Percentiles rank a stretch among this genome's conserved stretches.
Conservation (phyloP, 2,329 filamentous ascomycete species). For the Fusarium globosum region DNA sequence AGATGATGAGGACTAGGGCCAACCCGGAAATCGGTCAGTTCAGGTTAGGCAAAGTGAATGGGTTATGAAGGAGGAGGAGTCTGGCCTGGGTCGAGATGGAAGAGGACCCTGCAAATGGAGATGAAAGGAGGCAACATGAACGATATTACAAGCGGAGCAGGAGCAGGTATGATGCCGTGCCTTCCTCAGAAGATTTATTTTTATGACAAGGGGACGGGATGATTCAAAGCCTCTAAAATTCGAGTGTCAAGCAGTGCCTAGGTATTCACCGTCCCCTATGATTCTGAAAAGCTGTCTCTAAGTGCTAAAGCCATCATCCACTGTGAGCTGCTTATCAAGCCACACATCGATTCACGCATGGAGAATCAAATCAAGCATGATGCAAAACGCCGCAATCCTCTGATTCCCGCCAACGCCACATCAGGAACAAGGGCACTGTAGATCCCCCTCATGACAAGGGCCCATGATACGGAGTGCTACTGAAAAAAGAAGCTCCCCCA, state of each 20-base stretch:
- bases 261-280: background rate
- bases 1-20: slow-evolving; percentile 1
- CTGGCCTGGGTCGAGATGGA: slow-evolving; percentile 11
- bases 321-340: slow-evolving; percentile 14
- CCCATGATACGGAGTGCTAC: slow-evolving; percentile 30
- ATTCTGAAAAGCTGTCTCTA: background rate
- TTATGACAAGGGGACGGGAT: background rate
- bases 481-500: slow-evolving; percentile 14
- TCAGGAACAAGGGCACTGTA: slow-evolving; percentile 26
- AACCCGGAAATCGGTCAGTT: background rate
- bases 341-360: slow-evolving; percentile 12
- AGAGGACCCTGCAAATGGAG: slow-evolving; percentile 17
- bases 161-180: slow-evolving; percentile 11
- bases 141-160: slow-evolving; percentile 15
- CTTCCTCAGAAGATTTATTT: background rate
- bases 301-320: background rate
- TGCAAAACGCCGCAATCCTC: slow-evolving; percentile 11
- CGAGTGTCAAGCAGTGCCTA: background rate
- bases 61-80: slow-evolving; percentile 12
- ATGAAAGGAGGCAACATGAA: slow-evolving; percentile 15
- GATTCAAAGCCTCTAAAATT: background rate
- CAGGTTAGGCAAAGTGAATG: slow-evolving; percentile 12
- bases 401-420: slow-evolving; percentile 30
- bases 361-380: slow-evolving; percentile 10
- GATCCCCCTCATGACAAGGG: slow-evolving; percentile 38